Conservation (phyloP, 2,329 filamentous ascomycete species). For the Incumbomyces delicatus region DNA sequence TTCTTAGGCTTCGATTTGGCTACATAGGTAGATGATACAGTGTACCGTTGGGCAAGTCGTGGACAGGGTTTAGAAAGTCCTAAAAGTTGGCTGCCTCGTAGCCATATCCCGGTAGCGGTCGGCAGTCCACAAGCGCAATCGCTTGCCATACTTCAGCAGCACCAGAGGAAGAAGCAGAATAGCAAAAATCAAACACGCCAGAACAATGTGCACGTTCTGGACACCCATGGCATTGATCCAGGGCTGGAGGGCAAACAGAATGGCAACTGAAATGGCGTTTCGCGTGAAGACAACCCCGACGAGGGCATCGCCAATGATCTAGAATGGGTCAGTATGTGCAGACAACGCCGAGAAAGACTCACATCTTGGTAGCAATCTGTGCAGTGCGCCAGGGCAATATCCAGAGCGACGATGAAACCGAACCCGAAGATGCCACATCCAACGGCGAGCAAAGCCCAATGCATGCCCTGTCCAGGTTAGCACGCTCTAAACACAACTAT, state of each 20-base stretch:
- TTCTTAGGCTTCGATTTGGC: too few species aligned
- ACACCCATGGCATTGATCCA: slow-evolving; percentile 33
- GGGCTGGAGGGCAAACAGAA: slow-evolving; percentile 37
- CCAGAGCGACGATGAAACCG: slow-evolving; percentile 19
- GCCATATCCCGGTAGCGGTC: slow-evolving; percentile 21
- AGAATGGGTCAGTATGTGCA: slow-evolving; percentile 1
- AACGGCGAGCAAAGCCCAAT: slow-evolving; percentile 24
- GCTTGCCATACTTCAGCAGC: slow-evolving; percentile 29
- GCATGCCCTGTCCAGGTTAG: slow-evolving; percentile 20
- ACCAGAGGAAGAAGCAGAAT: slow-evolving; percentile 22
- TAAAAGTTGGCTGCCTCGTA: slow-evolving; percentile 25
- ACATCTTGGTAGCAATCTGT: slow-evolving; percentile 26
- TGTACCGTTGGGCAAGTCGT: too few species aligned
- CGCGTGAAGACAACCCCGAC: slow-evolving; percentile 37
- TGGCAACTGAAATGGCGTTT: slow-evolving; percentile 34
- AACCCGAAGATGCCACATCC: slow-evolving; percentile 29
- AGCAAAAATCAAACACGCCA: slow-evolving; percentile 27
- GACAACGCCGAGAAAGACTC: slow-evolving; percentile 15
- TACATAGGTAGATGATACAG: too few species aligned
- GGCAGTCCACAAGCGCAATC: slow-evolving; percentile 24
- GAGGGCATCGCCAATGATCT: slow-evolving; percentile 40
- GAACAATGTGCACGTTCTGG: slow-evolving; percentile 32
- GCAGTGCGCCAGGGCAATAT: slow-evolving; percentile 22
- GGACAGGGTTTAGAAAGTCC: slow-evolving; percentile 6
- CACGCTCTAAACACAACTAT: background rate